Evolutionary conservation across 2,329 filamentous ascomycete species (phyloP).

Genomic region (Niveomyces coronatus): DNA sequence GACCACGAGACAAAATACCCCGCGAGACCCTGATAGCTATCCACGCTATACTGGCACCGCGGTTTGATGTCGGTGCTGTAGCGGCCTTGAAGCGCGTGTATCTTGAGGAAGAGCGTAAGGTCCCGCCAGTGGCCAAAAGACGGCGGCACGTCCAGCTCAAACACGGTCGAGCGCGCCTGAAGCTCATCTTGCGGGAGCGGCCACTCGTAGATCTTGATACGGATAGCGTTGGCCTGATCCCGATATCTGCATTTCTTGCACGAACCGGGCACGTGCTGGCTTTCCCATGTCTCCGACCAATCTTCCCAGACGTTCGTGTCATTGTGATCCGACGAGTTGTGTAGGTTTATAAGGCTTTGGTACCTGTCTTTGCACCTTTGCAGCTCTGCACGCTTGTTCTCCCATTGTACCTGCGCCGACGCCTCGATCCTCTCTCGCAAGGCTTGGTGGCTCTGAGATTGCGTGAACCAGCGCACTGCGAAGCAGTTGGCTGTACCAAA

Average conservation of each 20-base stretch:
- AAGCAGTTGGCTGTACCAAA: neutral
- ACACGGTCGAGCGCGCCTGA: conserved; percentile 35
- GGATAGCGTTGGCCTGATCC: conserved; percentile 24
- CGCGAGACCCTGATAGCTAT: neutral
- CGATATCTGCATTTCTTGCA: neutral
- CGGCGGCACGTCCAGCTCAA: conserved; percentile 37
- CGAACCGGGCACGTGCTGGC: neutral
- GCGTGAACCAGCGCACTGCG: neutral
- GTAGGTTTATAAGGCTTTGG: neutral
- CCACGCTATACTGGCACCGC: conserved; percentile 5
- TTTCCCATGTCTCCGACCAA: no score
- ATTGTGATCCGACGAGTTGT: neutral
- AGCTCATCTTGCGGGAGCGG: conserved; percentile 31
- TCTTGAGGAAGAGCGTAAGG: conserved; percentile 30
- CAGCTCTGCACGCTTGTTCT: neutral
- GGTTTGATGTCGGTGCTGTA: neutral
- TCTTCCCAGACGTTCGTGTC: no score
- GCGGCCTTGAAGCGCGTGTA: conserved; percentile 16
- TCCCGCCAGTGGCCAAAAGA: conserved; percentile 38
- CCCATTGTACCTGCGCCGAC: conserved; percentile 17
- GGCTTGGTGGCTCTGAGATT: conserved; percentile 21
- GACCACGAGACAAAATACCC: neutral
- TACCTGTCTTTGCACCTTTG: neutral
- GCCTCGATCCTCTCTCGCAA: conserved; percentile 25
- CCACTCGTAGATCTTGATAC: conserved; percentile 45